phyloP scores from a whole-genome alignment of 225 moss, liverwort and hornwort species.

The Straminergon stramineum region DNA sequence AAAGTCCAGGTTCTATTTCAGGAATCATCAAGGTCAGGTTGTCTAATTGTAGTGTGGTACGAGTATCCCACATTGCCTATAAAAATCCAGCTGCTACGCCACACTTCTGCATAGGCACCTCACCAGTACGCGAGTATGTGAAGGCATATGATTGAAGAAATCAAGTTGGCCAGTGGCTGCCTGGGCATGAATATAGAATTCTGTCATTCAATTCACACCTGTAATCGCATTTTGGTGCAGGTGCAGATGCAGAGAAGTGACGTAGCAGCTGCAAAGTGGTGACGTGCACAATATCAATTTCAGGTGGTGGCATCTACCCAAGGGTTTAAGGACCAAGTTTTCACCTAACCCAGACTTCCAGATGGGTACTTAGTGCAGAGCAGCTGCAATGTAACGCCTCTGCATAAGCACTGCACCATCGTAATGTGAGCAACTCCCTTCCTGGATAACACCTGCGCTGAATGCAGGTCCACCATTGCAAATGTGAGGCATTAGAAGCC shows the following conservation, averaged over 20 bases:
- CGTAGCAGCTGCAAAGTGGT: conserved; percentile 3
- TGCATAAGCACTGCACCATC: conserved; percentile 39
- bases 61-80: not conserved
- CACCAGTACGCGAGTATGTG: conserved; percentile 11
- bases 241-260: conserved; percentile 46
- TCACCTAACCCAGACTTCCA: not conserved
- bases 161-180: not conserved
- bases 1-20: not conserved
- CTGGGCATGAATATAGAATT: not conserved
- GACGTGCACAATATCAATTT: not conserved
- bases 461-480: not conserved
- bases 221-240: conserved; percentile 29
- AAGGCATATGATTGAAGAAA: not conserved
- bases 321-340: not conserved
- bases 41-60: not conserved
- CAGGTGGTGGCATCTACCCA: not conserved
- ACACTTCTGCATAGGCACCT: conserved; percentile 32
- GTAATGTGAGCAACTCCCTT: conserved; percentile 6
- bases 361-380: not conserved
- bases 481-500: not conserved
- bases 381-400: conserved; percentile 32
- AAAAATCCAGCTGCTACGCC: conserved; percentile 12
- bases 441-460: not conserved
- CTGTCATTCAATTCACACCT: not conserved
- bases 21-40: not conserved